Percentiles rank a stretch among this genome's conserved stretches.
Evolutionary conservation across 2,329 filamentous ascomycete species (phyloP).

Genomic region (Beauveria sp.): DNA sequence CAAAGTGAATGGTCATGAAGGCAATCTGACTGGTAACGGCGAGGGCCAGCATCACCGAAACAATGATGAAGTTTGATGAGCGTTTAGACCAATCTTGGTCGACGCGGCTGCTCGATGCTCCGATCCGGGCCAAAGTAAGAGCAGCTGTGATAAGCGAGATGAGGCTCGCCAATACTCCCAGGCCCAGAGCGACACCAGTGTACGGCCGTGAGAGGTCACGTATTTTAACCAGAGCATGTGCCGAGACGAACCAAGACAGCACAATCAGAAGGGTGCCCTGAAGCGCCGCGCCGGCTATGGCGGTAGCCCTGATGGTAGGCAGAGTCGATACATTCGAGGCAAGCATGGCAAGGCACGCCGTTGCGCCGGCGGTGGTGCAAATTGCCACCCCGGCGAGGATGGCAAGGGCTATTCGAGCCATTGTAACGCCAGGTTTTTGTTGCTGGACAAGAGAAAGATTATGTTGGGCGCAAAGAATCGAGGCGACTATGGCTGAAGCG

Average conservation of each 20-base stretch:
- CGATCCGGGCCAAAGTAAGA: slow-evolving; percentile 34
- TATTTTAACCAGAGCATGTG: slow-evolving; percentile 12
- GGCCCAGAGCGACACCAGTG: slow-evolving; percentile 20
- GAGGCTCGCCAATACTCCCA: slow-evolving; percentile 32
- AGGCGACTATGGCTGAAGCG: neutral
- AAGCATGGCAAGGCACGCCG: neutral
- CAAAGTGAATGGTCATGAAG: slow-evolving; percentile 39
- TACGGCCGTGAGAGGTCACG: slow-evolving; percentile 19
- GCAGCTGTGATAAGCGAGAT: slow-evolving; percentile 39
- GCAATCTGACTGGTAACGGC: slow-evolving; percentile 40
- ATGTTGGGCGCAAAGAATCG: neutral
- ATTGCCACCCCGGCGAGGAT: neutral
- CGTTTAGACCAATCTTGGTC: slow-evolving; percentile 14
- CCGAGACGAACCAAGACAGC: slow-evolving; percentile 1
- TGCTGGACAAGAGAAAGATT: neutral
- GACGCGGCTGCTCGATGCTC: slow-evolving; percentile 24
- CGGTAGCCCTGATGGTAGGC: slow-evolving; percentile 17
- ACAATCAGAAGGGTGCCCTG: slow-evolving; percentile 24
- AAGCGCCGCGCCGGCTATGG: slow-evolving; percentile 30
- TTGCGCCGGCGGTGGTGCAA: slow-evolving; percentile 6
- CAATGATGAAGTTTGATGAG: slow-evolving; percentile 33
- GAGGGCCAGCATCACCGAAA: slow-evolving; percentile 37
- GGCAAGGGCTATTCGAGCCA: slow-evolving; percentile 2
- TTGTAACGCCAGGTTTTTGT: neutral
- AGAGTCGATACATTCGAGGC: neutral